These are phyloP conservation scores for Saccharomyces uvarum DNA, from an alignment of 1,139 yeast species.

Conservation along the genomic window DNA sequence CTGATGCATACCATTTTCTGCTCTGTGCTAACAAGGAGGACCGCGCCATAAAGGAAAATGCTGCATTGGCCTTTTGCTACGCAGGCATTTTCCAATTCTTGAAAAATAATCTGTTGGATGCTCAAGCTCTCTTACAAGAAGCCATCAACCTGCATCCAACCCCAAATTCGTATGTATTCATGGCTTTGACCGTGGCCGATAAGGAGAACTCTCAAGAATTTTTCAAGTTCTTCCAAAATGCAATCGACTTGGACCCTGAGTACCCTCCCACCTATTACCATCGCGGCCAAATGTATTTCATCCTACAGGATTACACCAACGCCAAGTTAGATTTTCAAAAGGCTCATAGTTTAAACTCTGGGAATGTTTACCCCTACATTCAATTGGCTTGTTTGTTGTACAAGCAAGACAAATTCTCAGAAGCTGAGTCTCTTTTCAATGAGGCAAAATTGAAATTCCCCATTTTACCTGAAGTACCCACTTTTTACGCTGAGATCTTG, in stretches of 20 bases:
- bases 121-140: conserved; percentile 51
- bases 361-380: conserved; percentile 73
- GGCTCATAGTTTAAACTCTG: conserved; percentile 63
- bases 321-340: conserved; percentile 70
- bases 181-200: conserved; percentile 79
- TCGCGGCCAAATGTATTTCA: conserved; percentile 81
- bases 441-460: conserved; percentile 72
- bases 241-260: conserved; percentile 57
- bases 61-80: conserved; percentile 73
- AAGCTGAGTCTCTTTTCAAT: conserved; percentile 59
- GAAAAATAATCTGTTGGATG: conserved; percentile 57
- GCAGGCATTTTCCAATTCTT: conserved; percentile 73
- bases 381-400: conserved; percentile 88
- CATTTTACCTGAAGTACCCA: conserved; percentile 79
- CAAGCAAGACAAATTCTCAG: conserved; percentile 58
- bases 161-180: conserved; percentile 69
- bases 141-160: conserved; percentile 65
- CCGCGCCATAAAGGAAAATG: conserved; percentile 32
- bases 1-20: conserved; percentile 42
- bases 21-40: conserved; percentile 32
- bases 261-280: conserved; percentile 84
- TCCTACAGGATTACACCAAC: conserved; percentile 61
- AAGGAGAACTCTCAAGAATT: conserved; percentile 60
- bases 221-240: conserved; percentile 47
- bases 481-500: conserved; percentile 87